Conservation (phyloP, 2,329 filamentous ascomycete genomes). For the Lecanosticta acicola region DNA sequence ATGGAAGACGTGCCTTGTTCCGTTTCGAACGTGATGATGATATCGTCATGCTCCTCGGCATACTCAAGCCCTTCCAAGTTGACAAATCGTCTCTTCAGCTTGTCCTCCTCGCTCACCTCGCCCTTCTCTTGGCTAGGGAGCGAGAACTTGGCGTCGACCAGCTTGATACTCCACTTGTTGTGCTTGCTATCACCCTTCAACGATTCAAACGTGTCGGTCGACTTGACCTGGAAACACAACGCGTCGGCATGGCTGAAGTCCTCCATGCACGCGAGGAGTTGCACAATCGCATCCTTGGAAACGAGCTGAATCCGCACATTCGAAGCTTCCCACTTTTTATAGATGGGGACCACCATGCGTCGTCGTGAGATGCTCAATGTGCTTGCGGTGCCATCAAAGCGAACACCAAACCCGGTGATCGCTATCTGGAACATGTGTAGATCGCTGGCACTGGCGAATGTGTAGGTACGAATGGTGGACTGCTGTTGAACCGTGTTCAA, state of each 20-base stretch:
- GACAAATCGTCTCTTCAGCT: slow-evolving; percentile 65
- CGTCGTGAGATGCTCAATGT: slow-evolving; percentile 72
- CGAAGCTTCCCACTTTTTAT: slow-evolving; percentile 90
- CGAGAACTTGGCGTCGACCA: slow-evolving; percentile 87
- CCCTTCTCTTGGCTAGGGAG: slow-evolving; percentile 56
- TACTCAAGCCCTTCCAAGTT: slow-evolving; percentile 84
- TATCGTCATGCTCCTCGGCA: slow-evolving; percentile 88
- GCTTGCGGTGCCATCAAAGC: slow-evolving; percentile 50
- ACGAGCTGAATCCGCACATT: slow-evolving; percentile 75
- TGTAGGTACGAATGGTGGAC: slow-evolving; percentile 64
- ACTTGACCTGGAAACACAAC: slow-evolving; percentile 82
- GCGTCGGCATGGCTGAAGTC: slow-evolving; percentile 81
- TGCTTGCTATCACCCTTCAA: slow-evolving; percentile 35
- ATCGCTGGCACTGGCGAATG: slow-evolving; percentile 43
- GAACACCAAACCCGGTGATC: slow-evolving; percentile 71
- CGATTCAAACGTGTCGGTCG: slow-evolving; percentile 74
- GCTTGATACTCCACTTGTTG: slow-evolving; percentile 64
- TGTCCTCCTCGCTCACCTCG: slow-evolving; percentile 51
- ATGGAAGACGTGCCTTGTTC: slow-evolving; percentile 44
- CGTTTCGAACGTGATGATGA: slow-evolving; percentile 76
- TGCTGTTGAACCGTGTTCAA: slow-evolving; percentile 51
- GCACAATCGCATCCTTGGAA: slow-evolving; percentile 65
- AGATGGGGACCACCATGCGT: slow-evolving; percentile 78
- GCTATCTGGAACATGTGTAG: slow-evolving; percentile 74
- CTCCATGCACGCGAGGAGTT: slow-evolving; percentile 81